Base-by-base conservation (phyloP, 306 rosid genomes). In the Abrus pulchellus region DNA sequence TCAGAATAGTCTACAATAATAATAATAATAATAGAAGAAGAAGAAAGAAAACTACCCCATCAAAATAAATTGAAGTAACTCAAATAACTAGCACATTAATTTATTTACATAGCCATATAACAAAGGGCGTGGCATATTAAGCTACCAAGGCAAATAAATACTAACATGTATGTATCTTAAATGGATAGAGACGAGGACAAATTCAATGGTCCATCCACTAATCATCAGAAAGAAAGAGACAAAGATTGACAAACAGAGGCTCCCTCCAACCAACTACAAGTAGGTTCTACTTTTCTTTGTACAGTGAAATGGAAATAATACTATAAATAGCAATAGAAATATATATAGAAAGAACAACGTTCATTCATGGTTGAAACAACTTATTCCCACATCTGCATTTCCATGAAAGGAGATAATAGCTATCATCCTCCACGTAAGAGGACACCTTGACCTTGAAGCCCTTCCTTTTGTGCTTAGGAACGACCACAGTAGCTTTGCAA, bases 321-420 rank as follows among this genome's bases (percentile, higher is more conserved):
- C 9, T 36, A 20, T 36, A 36, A 2, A 36, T 36, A 36, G 40
- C 4, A 36, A 36, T 36, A 36, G 40, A 2, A 36, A 4, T 36
- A 20, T 20, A 20, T 20, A 38, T 38, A 38, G 1, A 4, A 43
- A 43, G 47, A 43, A 6, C 41, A 38, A 38, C 5, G 12, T 1
- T 8, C 3, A 45, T 13, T 90, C 87, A 90, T 72, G 97, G 97
- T n/a, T 86, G 92, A 85, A 67, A 94, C 7, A 94, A 74, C 90
- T 89, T 91, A 61, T 89, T 57, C 54, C 97, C 94, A 81, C 98
- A 92, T 70, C 70, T 85, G 85, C 97, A 94, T 87, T 89, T 92
- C 98, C 98, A 94, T 11, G 96, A 84, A 28, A 94, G 91, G 52
- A 89, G 91, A 36, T 94, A 91, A 84, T 94, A 92, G 78, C 80